Evolutionary conservation across 768 basidiomycete genomes (phyloP).

Genomic region (Boletus reticuloceps): DNA sequence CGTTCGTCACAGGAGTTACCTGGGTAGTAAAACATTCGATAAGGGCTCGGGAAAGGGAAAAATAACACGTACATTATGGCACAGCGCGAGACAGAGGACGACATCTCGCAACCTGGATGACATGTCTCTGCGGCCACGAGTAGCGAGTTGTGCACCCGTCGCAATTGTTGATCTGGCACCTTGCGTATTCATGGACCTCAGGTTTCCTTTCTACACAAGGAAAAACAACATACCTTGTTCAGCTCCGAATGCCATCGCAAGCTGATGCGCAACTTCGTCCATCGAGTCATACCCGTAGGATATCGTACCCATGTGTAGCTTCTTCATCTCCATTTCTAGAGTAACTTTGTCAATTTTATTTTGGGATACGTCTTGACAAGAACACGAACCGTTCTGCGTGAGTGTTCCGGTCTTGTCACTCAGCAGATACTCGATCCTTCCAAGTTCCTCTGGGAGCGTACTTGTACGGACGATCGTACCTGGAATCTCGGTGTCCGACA

Average conservation of each 20-base stretch:
- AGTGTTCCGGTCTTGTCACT: constrained; percentile 98
- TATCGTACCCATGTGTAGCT: constrained; percentile 98
- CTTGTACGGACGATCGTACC: constrained; percentile 96
- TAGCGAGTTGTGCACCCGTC: constrained; percentile 81
- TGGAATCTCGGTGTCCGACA: constrained; percentile 90
- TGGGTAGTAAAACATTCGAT: constrained; percentile 36
- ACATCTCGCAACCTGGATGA: constrained; percentile 91
- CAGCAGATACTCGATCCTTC: constrained; percentile 90
- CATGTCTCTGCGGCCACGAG: constrained; percentile 89
- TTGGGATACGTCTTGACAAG: not conserved
- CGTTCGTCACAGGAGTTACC: constrained; percentile 95
- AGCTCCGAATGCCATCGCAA: constrained; percentile 79
- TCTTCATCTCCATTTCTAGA: constrained; percentile 99
- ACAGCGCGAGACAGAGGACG: constrained; percentile 88
- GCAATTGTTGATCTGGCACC: constrained; percentile 48
- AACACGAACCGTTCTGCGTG: constrained; percentile 84
- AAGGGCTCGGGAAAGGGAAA: not conserved
- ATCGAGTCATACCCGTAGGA: constrained; percentile 97
- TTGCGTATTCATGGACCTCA: constrained; percentile 31
- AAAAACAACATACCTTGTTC: constrained; percentile 46
- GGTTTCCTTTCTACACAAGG: not conserved
- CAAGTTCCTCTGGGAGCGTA: constrained; percentile 94
- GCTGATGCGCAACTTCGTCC: constrained; percentile 95
- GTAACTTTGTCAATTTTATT: not conserved
- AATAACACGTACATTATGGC: constrained; percentile 76